Evolutionary conservation across 192 early-diverging fungal species (phyloP).

Genomic region (Mortierella claussenii): DNA sequence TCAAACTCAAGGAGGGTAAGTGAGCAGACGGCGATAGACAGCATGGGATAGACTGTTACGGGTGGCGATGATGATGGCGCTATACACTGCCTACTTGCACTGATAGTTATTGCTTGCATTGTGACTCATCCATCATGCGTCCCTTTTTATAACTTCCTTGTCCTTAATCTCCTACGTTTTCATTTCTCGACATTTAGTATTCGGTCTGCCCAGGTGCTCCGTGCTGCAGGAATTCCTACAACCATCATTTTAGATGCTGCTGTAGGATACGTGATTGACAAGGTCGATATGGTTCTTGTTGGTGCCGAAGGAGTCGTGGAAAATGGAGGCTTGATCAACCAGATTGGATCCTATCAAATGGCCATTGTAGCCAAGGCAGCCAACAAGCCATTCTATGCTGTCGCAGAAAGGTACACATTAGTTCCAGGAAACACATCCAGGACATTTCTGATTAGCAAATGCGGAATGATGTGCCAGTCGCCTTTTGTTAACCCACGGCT

Average conservation of each 20-base stretch:
- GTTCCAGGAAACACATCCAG: too few relatives aligned
- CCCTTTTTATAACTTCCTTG: background rate
- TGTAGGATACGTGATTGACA: conserved; percentile 93
- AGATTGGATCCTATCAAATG: conserved; percentile 96
- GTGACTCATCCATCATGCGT: conserved; percentile 30
- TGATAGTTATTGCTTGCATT: conserved; percentile 7
- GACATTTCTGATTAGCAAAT: too few relatives aligned
- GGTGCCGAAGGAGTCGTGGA: conserved; percentile 98
- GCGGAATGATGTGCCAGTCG: background rate
- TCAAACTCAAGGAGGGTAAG: conserved; percentile 77
- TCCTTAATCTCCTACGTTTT: background rate
- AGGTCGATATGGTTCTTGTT: conserved; percentile 96
- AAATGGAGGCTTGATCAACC: conserved; percentile 96
- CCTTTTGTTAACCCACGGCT: background rate
- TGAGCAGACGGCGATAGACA: background rate
- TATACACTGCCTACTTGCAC: too few relatives aligned
- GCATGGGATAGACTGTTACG: background rate
- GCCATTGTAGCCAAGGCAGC: conserved; percentile 95
- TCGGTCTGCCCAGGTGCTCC: conserved; percentile 74
- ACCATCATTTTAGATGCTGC: conserved; percentile 91
- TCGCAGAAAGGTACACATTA: conserved; percentile 87
- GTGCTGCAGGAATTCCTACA: conserved; percentile 80
- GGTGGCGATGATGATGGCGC: background rate
- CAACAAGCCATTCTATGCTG: conserved; percentile 93
- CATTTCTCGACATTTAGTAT: conserved; percentile 48